A percentile compares a stretch with the other conserved stretches of the same genome.
Evolutionary conservation across 768 basidiomycete species (phyloP).

Genomic region (Phanerochaete sordida): DNA sequence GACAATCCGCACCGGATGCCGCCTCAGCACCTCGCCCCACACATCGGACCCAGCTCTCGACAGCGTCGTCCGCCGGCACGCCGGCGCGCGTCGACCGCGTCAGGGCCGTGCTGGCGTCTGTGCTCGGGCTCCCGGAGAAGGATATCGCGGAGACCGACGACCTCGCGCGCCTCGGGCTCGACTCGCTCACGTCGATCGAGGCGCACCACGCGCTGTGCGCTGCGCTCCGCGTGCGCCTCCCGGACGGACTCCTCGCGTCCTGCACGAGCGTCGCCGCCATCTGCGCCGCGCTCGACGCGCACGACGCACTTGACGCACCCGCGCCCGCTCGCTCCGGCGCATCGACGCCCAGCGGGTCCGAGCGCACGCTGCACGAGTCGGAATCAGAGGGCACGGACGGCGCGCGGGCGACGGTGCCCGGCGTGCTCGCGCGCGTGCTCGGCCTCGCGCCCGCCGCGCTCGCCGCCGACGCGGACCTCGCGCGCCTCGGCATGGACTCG

Average conservation of each 20-base stretch:
- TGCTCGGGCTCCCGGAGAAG: conserved; percentile 35
- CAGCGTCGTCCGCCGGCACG: background rate
- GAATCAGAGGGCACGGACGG: background rate
- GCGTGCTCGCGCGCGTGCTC: conserved; percentile 45
- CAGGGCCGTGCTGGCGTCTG: conserved; percentile 38
- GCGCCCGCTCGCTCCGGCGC: background rate
- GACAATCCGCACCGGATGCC: background rate
- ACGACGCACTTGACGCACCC: background rate
- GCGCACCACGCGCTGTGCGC: conserved; percentile 44
- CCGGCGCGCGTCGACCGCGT: background rate
- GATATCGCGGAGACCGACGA: conserved; percentile 43
- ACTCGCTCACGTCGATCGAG: conserved; percentile 66
- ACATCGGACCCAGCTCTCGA: background rate
- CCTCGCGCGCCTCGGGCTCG: conserved; percentile 52
- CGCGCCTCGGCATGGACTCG: conserved; percentile 58
- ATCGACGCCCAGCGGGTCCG: background rate
- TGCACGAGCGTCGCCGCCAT: conserved; percentile 39
- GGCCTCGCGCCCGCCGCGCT: conserved; percentile 34
- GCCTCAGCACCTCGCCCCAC: background rate
- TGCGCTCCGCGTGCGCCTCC: conserved; percentile 39
- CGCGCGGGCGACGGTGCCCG: conserved; percentile 10
- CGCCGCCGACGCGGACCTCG: conserved; percentile 42
- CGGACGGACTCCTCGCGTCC: conserved; percentile 39
- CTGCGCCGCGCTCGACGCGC: conserved; percentile 14
- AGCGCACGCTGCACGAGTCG: background rate